These are phyloP conservation scores for Canavalia ensiformis DNA, from an alignment of 306 rosid genomes.

Conservation along the genomic window DNA sequence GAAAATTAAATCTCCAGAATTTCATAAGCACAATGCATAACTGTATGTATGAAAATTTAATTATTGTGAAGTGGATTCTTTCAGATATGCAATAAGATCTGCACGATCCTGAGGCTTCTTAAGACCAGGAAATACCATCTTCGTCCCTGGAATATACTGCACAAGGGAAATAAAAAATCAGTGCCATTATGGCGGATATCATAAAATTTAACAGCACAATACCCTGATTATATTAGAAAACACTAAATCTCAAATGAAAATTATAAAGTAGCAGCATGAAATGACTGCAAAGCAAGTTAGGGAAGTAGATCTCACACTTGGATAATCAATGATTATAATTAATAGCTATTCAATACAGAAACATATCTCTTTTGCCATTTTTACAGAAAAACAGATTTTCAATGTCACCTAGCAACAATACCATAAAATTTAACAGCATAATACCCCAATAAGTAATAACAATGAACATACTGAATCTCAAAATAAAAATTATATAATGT, in stretches of 20 bases:
- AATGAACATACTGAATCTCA: constrained; percentile 8
- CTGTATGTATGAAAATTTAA: constrained; percentile 28
- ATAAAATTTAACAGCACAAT: constrained; percentile 25
- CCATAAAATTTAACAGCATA: constrained; percentile 7
- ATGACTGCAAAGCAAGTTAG: neutral
- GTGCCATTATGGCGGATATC: neutral
- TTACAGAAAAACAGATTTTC: neutral
- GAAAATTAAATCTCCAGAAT: constrained; percentile 49
- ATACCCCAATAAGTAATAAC: neutral
- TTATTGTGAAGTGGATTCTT: constrained; percentile 72
- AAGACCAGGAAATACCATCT: constrained; percentile 97
- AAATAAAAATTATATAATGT: neutral
- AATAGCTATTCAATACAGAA: neutral
- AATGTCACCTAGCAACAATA: neutral
- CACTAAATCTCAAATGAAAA: constrained; percentile 1
- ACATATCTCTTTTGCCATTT: neutral
- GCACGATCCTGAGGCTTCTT: constrained; percentile 97
- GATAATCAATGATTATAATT: neutral
- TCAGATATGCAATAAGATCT: constrained; percentile 89
- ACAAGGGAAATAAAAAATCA: constrained; percentile 33
- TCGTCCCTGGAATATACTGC: constrained; percentile 96
- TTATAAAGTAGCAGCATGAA: neutral
- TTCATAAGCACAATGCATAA: constrained; percentile 42
- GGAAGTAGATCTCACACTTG: neutral
- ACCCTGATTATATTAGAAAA: constrained; percentile 22